Evolutionary conservation across 306 rosid species (phyloP).

Genomic region (Begonia peltatifolia): DNA sequence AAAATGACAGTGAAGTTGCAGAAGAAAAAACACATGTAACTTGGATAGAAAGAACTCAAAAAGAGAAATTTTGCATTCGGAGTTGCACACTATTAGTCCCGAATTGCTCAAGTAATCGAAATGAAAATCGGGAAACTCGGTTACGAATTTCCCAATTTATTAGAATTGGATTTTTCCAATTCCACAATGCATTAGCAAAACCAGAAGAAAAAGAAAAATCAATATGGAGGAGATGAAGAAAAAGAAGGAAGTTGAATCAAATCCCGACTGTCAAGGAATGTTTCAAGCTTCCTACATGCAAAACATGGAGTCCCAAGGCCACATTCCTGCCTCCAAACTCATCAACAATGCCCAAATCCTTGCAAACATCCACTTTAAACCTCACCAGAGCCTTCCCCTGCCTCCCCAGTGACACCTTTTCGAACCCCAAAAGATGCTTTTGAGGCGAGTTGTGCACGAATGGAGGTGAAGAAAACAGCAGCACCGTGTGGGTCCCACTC

Average conservation of each 20-base stretch:
- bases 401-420: constrained; percentile 48
- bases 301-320: constrained; percentile 59
- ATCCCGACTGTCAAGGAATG: constrained; percentile 51
- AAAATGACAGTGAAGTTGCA: too few species aligned
- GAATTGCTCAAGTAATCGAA: too few species aligned
- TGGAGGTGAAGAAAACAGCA: constrained; percentile 65
- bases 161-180: constrained; percentile 4
- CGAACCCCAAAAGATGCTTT: constrained; percentile 65
- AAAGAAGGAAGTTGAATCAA: constrained; percentile 35
- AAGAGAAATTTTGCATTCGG: too few species aligned
- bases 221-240: background rate
- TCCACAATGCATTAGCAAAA: background rate
- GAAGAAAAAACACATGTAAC: too few species aligned
- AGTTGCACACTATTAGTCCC: too few species aligned
- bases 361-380: constrained; percentile 72
- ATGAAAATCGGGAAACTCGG: constrained; percentile 8
- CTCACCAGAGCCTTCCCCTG: constrained; percentile 36
- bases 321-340: constrained; percentile 67
- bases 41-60: too few species aligned
- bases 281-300: constrained; percentile 81
- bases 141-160: constrained; percentile 19
- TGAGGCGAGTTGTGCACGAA: constrained; percentile 56
- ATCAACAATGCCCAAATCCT: constrained; percentile 79
- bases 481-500: constrained; percentile 56
- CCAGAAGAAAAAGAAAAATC: background rate